Base-by-base conservation (phyloP, 371 early-diverging fungal genomes). In the Mucor racemosus region DNA sequence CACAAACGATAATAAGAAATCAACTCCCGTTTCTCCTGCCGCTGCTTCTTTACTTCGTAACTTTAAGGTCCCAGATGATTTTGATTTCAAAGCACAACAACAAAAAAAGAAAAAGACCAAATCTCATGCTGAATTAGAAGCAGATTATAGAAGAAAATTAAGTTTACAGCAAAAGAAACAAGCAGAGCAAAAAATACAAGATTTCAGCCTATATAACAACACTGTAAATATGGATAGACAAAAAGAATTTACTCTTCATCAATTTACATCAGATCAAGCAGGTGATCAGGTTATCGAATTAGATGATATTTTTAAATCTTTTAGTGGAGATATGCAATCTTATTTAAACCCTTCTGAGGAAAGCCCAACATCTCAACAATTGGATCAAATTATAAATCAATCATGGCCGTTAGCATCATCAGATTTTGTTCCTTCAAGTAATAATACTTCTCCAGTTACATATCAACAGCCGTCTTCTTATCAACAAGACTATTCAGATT, bases 181-280 rank as follows among this genome's bases (percentile, higher is more conserved):
- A 57, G 67, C 56, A 21, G 35, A 55, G 44, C 72, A 63, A 9
- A 42, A 59, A 46, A 46, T 64, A 31, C 68, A 72, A 39, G 64
- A 64, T 35, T 36, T 58, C 19, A 39, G 19, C 17, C 33, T 17
- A 34, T 59, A 40, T 8, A 63, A 14, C 1, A 14, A 10, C 36
- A 59, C 14, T 15, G 26, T 34, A 21, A 21, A 35, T 35, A 33
- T 39, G 21, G 41, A 65, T 13, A 26, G 15, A 34, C 54, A 54
- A n/a, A 54, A 75, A 58, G 69, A 74, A 38, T 79, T 82, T 60
- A 74, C 75, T 31, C 64, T 82, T 11, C 80, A 77, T 42, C 78
- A 79, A 38, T 82, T 69, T 53, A 82, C 78, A 21, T 78, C 83
- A 59, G 80, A 79, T 67, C 83, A 82, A 60, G 78, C 77, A 53